Evolutionary conservation across 345 rosid species (phyloP), one percentile per base, ranked within the genome.

Genomic region (Arabidopsis suecica): DNA sequence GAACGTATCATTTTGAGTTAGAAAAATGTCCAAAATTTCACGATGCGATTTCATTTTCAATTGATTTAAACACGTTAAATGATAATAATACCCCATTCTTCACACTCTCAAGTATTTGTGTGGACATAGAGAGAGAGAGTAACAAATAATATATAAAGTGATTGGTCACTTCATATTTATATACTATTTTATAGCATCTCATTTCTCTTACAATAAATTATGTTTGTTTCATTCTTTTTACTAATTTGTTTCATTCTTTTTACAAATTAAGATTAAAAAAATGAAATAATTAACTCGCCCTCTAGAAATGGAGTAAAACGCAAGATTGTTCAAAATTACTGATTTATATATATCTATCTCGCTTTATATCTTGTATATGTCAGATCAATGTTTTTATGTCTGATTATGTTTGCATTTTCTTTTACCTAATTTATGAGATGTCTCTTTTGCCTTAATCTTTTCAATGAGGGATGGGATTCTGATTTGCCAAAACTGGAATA

Each of bases 401-500:
- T 57, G 72, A 71, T 71, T 64, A 40, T 77, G 57, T 77, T 77
- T 77, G 36, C 28, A 63, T 48, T 70, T 65, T 58, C 28, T 55
- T 69, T 45, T 25, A 54, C 65, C 75, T 34, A 33, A 63, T 45
- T 55, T 45, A 7, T 61, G 16, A 33, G 56, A 44, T 76, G 41
- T 63, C 54, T 34, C 47, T 11, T 62, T 60, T 33, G 10, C 20
- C 53, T 56, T 77, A 63, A 48, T 47, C 67, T 57, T 65, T 77
- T 64, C n/a, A 11, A 12, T 58, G 33, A 37, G 45, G 61, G 68
- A 65, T 78, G 76, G 5, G 77, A 78, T 78, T 78, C 77, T 70
- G 81, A 78, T 78, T 71, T 78, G 50, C 72, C 68, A 22, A 58
- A 78, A 65, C 18, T 65, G 63, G 81, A 78, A 78, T 78, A 57